Evolutionary conservation across 2,329 filamentous ascomycete species (phyloP), one percentile per base, ranked within the genome.

Genomic region (Annulohypoxylon truncatum): DNA sequence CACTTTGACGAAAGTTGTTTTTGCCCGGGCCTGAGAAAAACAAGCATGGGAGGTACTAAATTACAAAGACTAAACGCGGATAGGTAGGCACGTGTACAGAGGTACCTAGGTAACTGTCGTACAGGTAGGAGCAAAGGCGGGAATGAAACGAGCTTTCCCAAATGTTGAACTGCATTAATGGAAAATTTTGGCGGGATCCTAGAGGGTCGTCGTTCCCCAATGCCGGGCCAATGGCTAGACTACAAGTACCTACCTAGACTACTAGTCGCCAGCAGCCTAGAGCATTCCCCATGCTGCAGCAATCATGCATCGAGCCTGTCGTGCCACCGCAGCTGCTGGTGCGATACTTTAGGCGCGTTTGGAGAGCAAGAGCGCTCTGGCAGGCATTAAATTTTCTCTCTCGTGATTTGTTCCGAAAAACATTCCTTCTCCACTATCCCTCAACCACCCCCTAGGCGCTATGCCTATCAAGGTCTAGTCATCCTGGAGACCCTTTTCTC

Each of bases 381-480:
- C 26, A 24, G 28, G 50, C 18, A 38, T 65, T 57, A 57, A 64
- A 20, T 63, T 54, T 61, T 33, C n/a, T 55, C 40, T 55, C 20
- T 40, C 55, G 15, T 72, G 64, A 74, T 73, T 73, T 56, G 68
- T 46, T 61, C 10, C 47, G 6, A 35, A 47, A 55, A 47, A 15
- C 33, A 15, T 22, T 47, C 9, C 2, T 24, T 9, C 62, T 57
- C 70, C 71, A 72, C 68, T 54, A 64, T 68, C 73, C 71, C 81
- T 82, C 81, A 82, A 82, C 81, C 79, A 83, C 81, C 81, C 80
- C 75, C 35, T 18, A 7, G 48, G 6, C 50, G 61, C 79, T 79
- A 80, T 64, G 5, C 78, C 73, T 35, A 61, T 72, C 67, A 13
- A 0, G 71, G 77, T 22, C 73, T 72, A 67, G 64, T 33, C 8